Percentiles rank a stretch among this genome's conserved stretches.
Conservation (phyloP, 345 rosid species). For the Populus davidiana region DNA sequence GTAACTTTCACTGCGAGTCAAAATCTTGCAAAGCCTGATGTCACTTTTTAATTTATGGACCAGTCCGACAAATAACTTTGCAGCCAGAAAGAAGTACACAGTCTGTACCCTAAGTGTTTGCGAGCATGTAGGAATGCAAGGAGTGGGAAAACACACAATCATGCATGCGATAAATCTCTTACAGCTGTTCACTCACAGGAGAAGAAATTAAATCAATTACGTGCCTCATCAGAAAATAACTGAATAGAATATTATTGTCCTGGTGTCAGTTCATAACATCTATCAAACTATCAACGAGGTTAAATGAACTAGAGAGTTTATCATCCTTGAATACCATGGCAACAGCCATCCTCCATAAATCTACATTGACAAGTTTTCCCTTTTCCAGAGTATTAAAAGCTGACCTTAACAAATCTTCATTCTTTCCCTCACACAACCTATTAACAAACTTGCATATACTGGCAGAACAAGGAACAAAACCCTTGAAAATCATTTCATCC, state of each 20-base stretch:
- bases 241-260: no score
- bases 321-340: slow-evolving; percentile 29
- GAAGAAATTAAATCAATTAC: not conserved
- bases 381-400: slow-evolving; percentile 42
- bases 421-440: slow-evolving; percentile 39
- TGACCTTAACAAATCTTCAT: slow-evolving; percentile 33
- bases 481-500: slow-evolving; percentile 86
- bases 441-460: slow-evolving; percentile 38
- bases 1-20: not conserved
- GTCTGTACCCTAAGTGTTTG: not conserved
- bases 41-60: not conserved
- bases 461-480: slow-evolving; percentile 48
- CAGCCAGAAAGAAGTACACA: not conserved
- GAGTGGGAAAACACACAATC: not conserved
- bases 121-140: not conserved
- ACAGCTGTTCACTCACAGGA: not conserved
- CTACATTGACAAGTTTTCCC: slow-evolving; percentile 35
- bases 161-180: not conserved
- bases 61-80: not conserved
- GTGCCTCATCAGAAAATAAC: no score
- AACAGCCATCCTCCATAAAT: slow-evolving; percentile 43
- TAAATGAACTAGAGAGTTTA: not conserved
- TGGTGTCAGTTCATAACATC: no score
- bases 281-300: slow-evolving; percentile 34
- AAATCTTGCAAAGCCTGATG: no score